A percentile compares a stretch with the other conserved stretches of the same genome.
phyloP scores from a whole-genome alignment of 371 early-diverging fungal genomes.

The Lichtheimia corymbifera region DNA sequence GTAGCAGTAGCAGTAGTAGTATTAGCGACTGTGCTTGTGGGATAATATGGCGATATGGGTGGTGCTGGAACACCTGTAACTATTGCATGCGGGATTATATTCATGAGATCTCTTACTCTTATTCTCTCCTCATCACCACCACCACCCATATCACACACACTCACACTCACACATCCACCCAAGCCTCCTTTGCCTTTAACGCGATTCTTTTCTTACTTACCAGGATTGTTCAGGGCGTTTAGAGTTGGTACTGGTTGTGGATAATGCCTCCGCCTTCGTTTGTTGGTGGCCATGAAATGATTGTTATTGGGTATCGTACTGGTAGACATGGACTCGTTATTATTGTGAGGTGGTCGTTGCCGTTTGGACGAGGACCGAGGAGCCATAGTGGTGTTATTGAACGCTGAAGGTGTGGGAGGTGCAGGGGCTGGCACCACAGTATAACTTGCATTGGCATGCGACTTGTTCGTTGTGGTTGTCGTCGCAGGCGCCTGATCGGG shows the following conservation, averaged over 20 bases:
- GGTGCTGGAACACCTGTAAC: background rate
- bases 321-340: background rate
- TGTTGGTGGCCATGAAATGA: background rate
- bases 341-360: conserved; percentile 4
- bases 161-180: too few relatives aligned
- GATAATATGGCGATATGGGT: conserved; percentile 5
- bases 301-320: too few relatives aligned
- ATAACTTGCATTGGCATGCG: conserved; percentile 5
- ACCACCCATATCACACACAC: too few relatives aligned
- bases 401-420: conserved; percentile 7
- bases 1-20: background rate
- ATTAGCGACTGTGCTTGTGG: conserved; percentile 1
- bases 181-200: too few relatives aligned
- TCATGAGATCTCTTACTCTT: too few relatives aligned
- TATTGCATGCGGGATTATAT: too few relatives aligned
- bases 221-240: conserved; percentile 11
- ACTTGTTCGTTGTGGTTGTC: background rate
- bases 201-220: background rate
- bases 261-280: conserved; percentile 17
- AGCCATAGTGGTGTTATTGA: conserved; percentile 4
- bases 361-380: conserved; percentile 1
- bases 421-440: conserved; percentile 18
- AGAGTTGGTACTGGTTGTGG: conserved; percentile 5
- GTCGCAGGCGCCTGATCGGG: conserved; percentile 29
- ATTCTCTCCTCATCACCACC: too few relatives aligned